Evolutionary conservation across 2,329 filamentous ascomycete species (phyloP), one percentile per base, ranked within the genome.

Genomic region (Fusarium anguioides): DNA sequence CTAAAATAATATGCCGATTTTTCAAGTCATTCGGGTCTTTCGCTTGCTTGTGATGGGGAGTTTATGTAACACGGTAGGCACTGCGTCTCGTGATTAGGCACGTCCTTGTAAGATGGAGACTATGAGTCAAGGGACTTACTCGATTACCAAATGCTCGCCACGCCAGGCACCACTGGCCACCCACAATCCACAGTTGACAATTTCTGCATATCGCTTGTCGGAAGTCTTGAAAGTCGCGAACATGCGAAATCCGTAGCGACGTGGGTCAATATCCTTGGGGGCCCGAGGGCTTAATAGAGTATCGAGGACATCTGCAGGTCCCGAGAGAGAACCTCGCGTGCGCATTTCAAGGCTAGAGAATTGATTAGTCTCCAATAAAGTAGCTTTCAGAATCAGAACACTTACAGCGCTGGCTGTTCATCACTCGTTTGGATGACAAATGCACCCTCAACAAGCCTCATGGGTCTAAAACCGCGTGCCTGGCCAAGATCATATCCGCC

Each of bases 171-270:
- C 82, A 70, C 81, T 83, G 8, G 81, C 82, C 44, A 84, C 78
- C 82, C 82, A 84, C 50, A 84, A 75, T 7, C 81, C 82, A 70
- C 80, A 83, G 71, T 84, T 84, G 23, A 84, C 78, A 56, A 80
- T 80, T 53, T 83, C 81, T 45, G 77, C 77, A 66, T 84, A 84
- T 27, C 83, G 78, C 70, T 81, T 79, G 72, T 84, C 83, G 5
- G 81, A 76, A 21, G 83, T 84, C 71, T 84, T 82, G 76, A 84
- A 81, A 18, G 81, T 82, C 58, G 82, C 79, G 57, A 82, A 83
- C 68, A 84, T 76, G 62, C 82, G 79, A 65, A 84, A 84, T 58
- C 80, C 81, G 65, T 84, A 84, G 53, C 78, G 78, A 15, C 79
- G 76, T 12, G 79, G 78, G 54, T 81, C 79, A 48, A 81, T 79